Percentiles rank a stretch among this genome's conserved stretches.
Evolutionary conservation across 2,329 filamentous ascomycete species (phyloP).

Genomic region (Phaeosphaeria sp.): DNA sequence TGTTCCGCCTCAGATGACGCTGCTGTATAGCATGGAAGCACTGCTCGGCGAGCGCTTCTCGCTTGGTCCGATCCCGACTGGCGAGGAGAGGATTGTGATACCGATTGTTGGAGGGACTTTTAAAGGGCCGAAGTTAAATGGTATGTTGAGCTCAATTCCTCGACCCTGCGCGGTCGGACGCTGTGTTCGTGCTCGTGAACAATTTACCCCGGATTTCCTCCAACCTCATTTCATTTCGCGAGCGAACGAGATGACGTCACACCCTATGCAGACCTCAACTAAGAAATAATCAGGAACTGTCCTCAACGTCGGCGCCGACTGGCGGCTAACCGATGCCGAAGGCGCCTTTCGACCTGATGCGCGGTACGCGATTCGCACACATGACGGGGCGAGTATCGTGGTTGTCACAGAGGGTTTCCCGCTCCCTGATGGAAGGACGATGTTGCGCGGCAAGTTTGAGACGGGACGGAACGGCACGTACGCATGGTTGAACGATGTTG

Average conservation of each 20-base stretch:
- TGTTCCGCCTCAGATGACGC: conserved; percentile 24
- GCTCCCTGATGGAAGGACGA: conserved; percentile 32
- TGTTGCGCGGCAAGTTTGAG: conserved; percentile 45
- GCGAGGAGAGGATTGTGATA: conserved; percentile 33
- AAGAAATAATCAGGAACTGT: conserved; percentile 30
- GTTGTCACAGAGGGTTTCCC: conserved; percentile 42
- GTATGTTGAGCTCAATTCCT: conserved; percentile 11
- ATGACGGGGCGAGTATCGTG: conserved; percentile 45
- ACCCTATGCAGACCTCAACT: not conserved
- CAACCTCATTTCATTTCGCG: not conserved
- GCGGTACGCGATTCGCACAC: conserved; percentile 46
- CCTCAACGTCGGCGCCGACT: conserved; percentile 47
- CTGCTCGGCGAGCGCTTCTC: conserved; percentile 29
- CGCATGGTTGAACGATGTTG: conserved; percentile 49
- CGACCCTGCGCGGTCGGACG: no score
- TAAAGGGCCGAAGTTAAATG: conserved; percentile 33
- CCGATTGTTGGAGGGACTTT: conserved; percentile 40
- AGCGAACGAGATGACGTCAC: conserved; percentile 14
- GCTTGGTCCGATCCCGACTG: conserved; percentile 24
- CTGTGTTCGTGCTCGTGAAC: no score
- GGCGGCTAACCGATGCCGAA: conserved; percentile 40
- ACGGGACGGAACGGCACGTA: conserved; percentile 41
- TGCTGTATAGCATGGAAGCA: conserved; percentile 33
- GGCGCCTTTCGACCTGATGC: conserved; percentile 43
- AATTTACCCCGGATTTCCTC: not conserved